These are phyloP conservation scores for Pyrenophora tritici-repentis DNA, from an alignment of 2,329 filamentous ascomycete genomes.

Conservation along the genomic window DNA sequence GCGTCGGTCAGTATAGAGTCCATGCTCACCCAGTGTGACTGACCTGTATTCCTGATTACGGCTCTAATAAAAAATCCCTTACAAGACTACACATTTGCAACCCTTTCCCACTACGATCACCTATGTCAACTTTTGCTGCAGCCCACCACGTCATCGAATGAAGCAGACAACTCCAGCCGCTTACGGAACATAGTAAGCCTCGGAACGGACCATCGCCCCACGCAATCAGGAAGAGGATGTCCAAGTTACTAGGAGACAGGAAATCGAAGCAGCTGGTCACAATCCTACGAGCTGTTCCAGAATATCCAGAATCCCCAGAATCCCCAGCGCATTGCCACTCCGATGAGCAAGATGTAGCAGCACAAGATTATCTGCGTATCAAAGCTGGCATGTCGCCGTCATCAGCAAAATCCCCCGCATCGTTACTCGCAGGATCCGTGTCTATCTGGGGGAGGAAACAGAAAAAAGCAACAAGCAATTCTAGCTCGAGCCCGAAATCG, in stretches of 20 bases:
- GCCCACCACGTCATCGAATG: slow-evolving; percentile 3
- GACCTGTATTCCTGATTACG: slow-evolving; percentile 12
- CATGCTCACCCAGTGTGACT: slow-evolving; percentile 25
- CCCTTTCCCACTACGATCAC: slow-evolving; percentile 5
- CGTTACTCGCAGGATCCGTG: slow-evolving; percentile 21
- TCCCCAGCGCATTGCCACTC: slow-evolving; percentile 37
- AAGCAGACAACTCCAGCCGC: not conserved
- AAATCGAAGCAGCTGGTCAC: slow-evolving; percentile 33
- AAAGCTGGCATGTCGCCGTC: slow-evolving; percentile 36
- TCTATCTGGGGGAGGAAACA: slow-evolving; percentile 23
- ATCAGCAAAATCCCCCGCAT: slow-evolving; percentile 21
- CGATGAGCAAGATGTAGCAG: slow-evolving; percentile 48
- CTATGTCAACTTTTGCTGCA: slow-evolving; percentile 8
- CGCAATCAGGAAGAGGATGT: slow-evolving; percentile 24
- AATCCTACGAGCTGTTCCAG: slow-evolving; percentile 45
- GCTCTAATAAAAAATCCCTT: slow-evolving; percentile 15
- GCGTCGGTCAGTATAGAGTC: slow-evolving; percentile 20
- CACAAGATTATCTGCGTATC: slow-evolving; percentile 13
- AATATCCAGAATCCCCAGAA: slow-evolving; percentile 23
- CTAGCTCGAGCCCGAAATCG: slow-evolving; percentile 23
- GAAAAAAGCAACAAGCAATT: slow-evolving; percentile 20
- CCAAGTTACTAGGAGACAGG: slow-evolving; percentile 26
- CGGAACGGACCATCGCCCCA: slow-evolving; percentile 11
- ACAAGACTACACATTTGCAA: slow-evolving; percentile 14
- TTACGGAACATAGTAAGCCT: not conserved